These are phyloP conservation scores for Fusarium sp. DNA, from an alignment of 2,329 filamentous ascomycete species.

Conservation along the genomic window DNA sequence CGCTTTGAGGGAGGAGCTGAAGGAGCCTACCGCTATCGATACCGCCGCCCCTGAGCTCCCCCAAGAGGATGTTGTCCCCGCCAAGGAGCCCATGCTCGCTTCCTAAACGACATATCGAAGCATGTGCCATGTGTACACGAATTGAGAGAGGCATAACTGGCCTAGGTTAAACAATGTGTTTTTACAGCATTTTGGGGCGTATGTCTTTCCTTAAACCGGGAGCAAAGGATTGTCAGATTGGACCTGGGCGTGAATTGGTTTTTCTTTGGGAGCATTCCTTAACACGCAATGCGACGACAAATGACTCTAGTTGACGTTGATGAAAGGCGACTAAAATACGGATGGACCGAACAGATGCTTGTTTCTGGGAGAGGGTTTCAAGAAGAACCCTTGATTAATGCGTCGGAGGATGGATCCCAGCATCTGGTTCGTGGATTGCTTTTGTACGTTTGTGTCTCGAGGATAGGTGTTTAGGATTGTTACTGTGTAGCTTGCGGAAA, in stretches of 20 bases:
- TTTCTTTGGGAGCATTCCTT: conserved; percentile 43
- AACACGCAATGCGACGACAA: conserved; percentile 44
- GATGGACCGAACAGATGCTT: conserved; percentile 32
- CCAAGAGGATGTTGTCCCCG: conserved; percentile 33
- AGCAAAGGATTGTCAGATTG: conserved; percentile 44
- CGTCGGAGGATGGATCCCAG: conserved; percentile 28
- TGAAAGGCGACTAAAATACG: conserved; percentile 40
- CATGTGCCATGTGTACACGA: conserved; percentile 45
- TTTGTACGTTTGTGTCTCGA: conserved; percentile 41
- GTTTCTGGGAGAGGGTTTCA: conserved; percentile 14
- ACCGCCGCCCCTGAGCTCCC: conserved; percentile 45
- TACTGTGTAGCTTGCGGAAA: conserved; percentile 40
- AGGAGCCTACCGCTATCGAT: conserved; percentile 42
- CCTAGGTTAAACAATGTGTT: conserved; percentile 44
- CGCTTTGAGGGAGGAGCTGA: conserved; percentile 40
- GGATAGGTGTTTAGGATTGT: conserved; percentile 47
- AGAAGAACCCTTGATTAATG: conserved; percentile 38
- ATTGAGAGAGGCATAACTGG: conserved; percentile 43
- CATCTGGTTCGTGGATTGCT: conserved; percentile 36
- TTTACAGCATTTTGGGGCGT: conserved; percentile 47
- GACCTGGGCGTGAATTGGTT: conserved; percentile 43
- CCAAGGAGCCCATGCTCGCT: conserved; percentile 46
- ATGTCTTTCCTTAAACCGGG: conserved; percentile 42
- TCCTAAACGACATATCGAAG: conserved; percentile 44
- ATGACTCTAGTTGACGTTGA: conserved; percentile 43